Conservation (phyloP, 148 eudicot species). For the Nepenthes mirabilis region DNA sequence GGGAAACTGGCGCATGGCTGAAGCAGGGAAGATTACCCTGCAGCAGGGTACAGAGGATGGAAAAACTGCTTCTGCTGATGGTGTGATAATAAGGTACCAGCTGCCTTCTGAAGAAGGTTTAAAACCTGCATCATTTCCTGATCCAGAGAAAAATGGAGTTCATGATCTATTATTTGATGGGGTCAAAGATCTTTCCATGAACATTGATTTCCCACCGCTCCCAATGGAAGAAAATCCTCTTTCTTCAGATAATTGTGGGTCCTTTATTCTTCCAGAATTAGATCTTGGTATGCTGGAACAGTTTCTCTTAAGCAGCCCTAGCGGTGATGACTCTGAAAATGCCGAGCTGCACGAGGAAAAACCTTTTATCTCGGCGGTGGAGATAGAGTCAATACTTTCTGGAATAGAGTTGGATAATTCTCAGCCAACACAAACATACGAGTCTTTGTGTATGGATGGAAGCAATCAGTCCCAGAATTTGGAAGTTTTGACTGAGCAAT, state of each 20-base stretch:
- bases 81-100: slow-evolving; percentile 52
- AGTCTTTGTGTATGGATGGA: neutral
- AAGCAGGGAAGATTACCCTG: slow-evolving; percentile 36
- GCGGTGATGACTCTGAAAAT: slow-evolving; percentile 13
- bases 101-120: slow-evolving; percentile 21
- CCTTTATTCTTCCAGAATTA: slow-evolving; percentile 23
- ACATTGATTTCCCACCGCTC: slow-evolving; percentile 25
- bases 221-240: slow-evolving; percentile 30
- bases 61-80: slow-evolving; percentile 23
- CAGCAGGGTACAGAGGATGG: slow-evolving; percentile 28
- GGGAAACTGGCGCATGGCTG: slow-evolving; percentile 40
- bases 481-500: slow-evolving; percentile 27
- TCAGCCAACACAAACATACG: slow-evolving; percentile 1
- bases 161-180: slow-evolving; percentile 35
- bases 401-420: slow-evolving; percentile 6
- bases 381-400: slow-evolving; percentile 7
- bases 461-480: slow-evolving; percentile 6
- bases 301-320: slow-evolving; percentile 48
- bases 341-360: slow-evolving; percentile 11
- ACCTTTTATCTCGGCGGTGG: slow-evolving; percentile 11
- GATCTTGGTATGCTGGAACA: slow-evolving; percentile 41
- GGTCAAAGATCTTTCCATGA: slow-evolving; percentile 35
- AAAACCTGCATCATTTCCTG: slow-evolving; percentile 8
- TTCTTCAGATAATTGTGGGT: slow-evolving; percentile 18
- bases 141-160: slow-evolving; percentile 22